phyloP scores from a whole-genome alignment of 495 filamentous ascomycete genomes.

The Astrocystis sublimbata region DNA sequence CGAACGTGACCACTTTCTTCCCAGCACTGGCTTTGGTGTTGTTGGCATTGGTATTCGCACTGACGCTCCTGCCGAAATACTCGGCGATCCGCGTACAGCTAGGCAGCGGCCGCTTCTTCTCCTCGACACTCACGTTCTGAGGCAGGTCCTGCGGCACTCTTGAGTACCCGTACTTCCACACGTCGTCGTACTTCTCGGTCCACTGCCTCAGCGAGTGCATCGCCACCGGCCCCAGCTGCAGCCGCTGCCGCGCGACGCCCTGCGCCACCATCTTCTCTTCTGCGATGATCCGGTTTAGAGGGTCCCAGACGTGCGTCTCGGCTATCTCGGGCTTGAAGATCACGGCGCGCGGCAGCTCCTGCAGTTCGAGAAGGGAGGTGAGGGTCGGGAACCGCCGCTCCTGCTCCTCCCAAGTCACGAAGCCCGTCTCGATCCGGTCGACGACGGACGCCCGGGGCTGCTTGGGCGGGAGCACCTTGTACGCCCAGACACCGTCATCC shows the following conservation, averaged over 20 bases:
- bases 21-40: neutral
- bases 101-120: constrained; percentile 23
- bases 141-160: constrained; percentile 14
- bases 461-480: neutral
- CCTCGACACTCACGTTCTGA: constrained; percentile 7
- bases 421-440: constrained; percentile 16
- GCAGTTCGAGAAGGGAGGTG: constrained; percentile 6
- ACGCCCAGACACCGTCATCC: constrained; percentile 1
- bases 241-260: neutral
- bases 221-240: constrained; percentile 19
- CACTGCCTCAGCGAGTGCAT: constrained; percentile 23
- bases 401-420: constrained; percentile 23
- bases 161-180: constrained; percentile 16
- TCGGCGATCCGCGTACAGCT: too few relatives aligned
- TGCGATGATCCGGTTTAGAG: constrained; percentile 7
- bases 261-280: constrained; percentile 9
- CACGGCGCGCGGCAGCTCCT: neutral
- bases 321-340: neutral
- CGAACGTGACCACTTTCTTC: neutral
- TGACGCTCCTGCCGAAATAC: too few relatives aligned
- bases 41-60: neutral
- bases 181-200: neutral
- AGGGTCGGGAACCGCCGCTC: constrained; percentile 24
- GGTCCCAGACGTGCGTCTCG: constrained; percentile 21
- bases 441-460: too few relatives aligned